phyloP scores from a whole-genome alignment of 208 protist species.

The Leishmania gerbilli region DNA sequence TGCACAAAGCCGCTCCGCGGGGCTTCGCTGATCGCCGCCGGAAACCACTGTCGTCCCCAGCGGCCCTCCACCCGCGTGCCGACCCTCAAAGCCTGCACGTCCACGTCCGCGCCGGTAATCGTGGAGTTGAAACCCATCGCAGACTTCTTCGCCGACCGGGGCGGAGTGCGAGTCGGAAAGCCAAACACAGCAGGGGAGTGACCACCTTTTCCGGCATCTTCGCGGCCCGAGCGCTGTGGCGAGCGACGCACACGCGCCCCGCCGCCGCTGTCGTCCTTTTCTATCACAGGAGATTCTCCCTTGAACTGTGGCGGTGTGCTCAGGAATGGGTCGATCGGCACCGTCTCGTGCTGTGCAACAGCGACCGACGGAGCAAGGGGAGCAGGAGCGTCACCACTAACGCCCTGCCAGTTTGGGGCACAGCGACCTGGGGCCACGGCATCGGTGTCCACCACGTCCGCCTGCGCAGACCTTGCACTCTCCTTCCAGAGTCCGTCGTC shows the following conservation, averaged over 20 bases:
- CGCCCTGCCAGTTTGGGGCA: background rate
- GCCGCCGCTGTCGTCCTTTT: conserved; percentile 1
- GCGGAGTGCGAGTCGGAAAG: background rate
- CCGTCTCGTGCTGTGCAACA: conserved; percentile 13
- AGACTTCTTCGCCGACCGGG: background rate
- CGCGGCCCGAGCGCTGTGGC: background rate
- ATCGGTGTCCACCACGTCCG: conserved; percentile 5
- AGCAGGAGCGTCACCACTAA: background rate
- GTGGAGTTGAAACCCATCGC: background rate
- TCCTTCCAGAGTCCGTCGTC: conserved; percentile 35
- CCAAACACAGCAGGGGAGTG: background rate
- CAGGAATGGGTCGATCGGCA: conserved; percentile 34
- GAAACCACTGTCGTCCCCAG: conserved; percentile 63
- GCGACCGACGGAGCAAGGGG: background rate
- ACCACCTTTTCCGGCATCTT: background rate
- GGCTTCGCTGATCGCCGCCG: conserved; percentile 41
- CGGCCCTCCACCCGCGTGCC: conserved; percentile 60
- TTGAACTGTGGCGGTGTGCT: conserved; percentile 22
- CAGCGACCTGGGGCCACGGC: background rate
- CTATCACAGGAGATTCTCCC: background rate
- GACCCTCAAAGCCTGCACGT: conserved; percentile 14
- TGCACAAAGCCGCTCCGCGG: conserved; percentile 67
- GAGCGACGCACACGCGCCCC: background rate
- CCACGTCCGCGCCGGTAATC: background rate
- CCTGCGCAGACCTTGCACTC: background rate